These are phyloP conservation scores for Pythium guiyangense DNA, from an alignment of 352 stramenopile species.

Conservation along the genomic window DNA sequence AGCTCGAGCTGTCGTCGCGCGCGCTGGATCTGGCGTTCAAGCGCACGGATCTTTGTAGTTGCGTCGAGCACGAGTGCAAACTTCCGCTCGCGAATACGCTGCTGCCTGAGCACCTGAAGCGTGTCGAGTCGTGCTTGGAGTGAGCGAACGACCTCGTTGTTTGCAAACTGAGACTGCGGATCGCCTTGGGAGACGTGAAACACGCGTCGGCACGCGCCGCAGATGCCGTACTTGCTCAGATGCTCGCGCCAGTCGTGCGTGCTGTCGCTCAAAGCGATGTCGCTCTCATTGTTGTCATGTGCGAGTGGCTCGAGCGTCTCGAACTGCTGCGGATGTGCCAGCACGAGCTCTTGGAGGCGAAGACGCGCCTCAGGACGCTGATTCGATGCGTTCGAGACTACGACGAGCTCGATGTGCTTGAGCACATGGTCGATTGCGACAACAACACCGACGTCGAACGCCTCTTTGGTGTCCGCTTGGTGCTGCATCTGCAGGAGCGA, in stretches of 20 bases:
- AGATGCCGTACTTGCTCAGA: conserved; percentile 37
- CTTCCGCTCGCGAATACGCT: conserved; percentile 25
- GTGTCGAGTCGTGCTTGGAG: conserved; percentile 16
- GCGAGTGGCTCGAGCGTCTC: conserved; percentile 24
- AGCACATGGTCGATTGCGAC: conserved; percentile 18
- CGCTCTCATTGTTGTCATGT: conserved; percentile 8
- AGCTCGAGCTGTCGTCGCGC: conserved; percentile 34
- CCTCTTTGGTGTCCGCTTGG: no score
- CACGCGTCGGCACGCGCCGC: conserved; percentile 37
- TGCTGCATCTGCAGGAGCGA: conserved; percentile 11
- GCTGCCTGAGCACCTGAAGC: conserved; percentile 24
- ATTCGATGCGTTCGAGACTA: conserved; percentile 3
- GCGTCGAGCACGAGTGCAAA: conserved; percentile 26
- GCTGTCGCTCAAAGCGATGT: background rate
- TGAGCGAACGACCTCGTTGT: conserved; percentile 18
- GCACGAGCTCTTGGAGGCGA: conserved; percentile 23
- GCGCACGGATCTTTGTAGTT: conserved; percentile 20
- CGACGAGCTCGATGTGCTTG: conserved; percentile 18
- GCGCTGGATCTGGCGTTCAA: conserved; percentile 19
- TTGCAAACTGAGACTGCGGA: conserved; percentile 14
- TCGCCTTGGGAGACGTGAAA: conserved; percentile 39
- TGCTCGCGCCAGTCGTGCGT: conserved; percentile 5
- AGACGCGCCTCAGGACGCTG: background rate
- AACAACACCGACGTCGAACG: conserved; percentile 8
- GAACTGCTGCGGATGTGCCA: conserved; percentile 19